A percentile compares a stretch with the other conserved stretches of the same genome.
Evolutionary conservation across 352 stramenopile genomes (phyloP).

Genomic region (Hyaloperonospora arabidopsidis): DNA sequence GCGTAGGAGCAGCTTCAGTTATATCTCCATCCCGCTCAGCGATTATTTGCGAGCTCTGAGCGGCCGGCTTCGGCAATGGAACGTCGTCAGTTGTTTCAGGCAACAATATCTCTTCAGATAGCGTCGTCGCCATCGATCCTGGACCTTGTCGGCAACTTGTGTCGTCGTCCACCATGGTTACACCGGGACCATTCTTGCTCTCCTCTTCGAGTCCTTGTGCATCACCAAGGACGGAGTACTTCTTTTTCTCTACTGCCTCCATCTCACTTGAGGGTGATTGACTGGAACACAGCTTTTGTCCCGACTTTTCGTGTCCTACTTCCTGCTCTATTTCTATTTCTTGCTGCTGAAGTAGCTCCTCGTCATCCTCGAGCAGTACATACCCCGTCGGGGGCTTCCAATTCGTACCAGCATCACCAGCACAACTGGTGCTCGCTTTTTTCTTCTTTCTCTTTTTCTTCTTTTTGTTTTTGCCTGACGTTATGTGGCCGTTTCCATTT

Average conservation of each 20-base stretch:
- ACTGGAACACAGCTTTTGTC: conserved; percentile 4
- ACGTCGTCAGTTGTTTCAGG: conserved; percentile 5
- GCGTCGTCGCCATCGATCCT: not conserved
- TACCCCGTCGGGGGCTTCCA: conserved; percentile 24
- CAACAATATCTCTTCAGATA: conserved; percentile 1
- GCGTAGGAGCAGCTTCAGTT: conserved; percentile 2
- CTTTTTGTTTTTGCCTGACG: conserved; percentile 46
- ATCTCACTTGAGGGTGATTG: not conserved
- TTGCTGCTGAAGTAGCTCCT: conserved; percentile 25
- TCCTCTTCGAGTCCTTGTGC: conserved; percentile 7
- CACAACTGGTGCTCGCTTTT: conserved; percentile 20
- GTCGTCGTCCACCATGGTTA: conserved; percentile 2
- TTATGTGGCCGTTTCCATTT: conserved; percentile 18
- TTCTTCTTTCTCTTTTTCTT: conserved; percentile 73
- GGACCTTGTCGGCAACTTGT: not conserved
- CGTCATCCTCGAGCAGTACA: conserved; percentile 39
- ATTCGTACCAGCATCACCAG: conserved; percentile 1
- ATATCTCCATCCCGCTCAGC: conserved; percentile 1
- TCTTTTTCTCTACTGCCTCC: not conserved
- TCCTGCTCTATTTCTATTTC: conserved; percentile 16
- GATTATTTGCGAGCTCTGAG: not conserved
- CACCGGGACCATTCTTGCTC: not conserved
- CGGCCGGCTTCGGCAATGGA: not conserved
- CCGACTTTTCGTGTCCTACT: conserved; percentile 5
- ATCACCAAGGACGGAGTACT: not conserved